Evolutionary conservation across 2,329 filamentous ascomycete species (phyloP).

Genomic region (Coniochaeta ligniaria): DNA sequence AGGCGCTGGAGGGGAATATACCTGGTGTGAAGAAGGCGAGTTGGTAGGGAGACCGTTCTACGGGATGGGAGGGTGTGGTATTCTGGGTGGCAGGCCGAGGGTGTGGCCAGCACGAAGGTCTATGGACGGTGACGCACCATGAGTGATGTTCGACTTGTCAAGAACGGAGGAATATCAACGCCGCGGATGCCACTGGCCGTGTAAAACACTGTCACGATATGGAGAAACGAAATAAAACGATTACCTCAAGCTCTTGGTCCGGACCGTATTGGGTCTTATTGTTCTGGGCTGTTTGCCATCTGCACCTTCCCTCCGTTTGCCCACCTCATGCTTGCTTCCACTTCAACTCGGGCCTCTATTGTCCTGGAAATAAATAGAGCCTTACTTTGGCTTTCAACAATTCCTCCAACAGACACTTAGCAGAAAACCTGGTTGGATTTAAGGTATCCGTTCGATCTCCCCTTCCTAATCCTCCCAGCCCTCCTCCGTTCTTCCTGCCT

Average conservation of each 20-base stretch:
- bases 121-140: not conserved
- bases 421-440: no score
- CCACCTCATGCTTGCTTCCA: not conserved
- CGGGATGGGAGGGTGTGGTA: not conserved
- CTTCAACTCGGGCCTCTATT: no score
- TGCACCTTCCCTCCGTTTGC: slow-evolving; percentile 1
- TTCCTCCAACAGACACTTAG: no score
- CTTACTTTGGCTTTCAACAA: no score
- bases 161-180: not conserved
- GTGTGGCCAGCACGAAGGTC: not conserved
- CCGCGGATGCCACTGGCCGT: not conserved
- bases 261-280: not conserved
- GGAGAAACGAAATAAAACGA: not conserved
- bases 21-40: slow-evolving; percentile 94
- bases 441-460: no score
- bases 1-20: slow-evolving; percentile 76
- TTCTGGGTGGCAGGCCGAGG: not conserved
- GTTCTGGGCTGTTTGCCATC: not conserved
- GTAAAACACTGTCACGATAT: slow-evolving; percentile 1
- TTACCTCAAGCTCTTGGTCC: not conserved
- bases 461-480: no score
- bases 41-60: slow-evolving; percentile 57
- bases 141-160: not conserved
- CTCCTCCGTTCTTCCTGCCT: no score
- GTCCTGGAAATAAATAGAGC: no score